These are phyloP conservation scores for Podaxis sp. DNA, from an alignment of 768 basidiomycete genomes.

Conservation along the genomic window DNA sequence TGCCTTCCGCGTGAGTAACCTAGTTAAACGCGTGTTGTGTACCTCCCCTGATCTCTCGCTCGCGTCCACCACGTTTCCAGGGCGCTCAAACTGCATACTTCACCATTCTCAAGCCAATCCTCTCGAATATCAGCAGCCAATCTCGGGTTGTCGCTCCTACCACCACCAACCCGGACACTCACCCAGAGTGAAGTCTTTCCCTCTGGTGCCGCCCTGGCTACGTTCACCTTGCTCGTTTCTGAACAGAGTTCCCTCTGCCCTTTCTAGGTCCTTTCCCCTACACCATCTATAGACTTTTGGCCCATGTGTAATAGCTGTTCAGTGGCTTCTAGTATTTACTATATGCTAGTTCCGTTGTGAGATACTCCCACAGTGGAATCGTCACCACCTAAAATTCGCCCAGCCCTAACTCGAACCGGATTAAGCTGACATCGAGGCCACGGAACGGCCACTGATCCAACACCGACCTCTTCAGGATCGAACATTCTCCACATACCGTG, in stretches of 20 bases:
- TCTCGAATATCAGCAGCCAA: constrained; percentile 55
- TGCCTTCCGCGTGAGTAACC: constrained; percentile 66
- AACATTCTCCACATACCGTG: too few species aligned
- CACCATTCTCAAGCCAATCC: constrained; percentile 73
- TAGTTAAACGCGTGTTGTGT: constrained; percentile 8
- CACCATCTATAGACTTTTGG: neutral
- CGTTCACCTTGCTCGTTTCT: neutral
- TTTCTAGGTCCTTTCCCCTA: neutral
- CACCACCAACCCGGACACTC: constrained; percentile 45
- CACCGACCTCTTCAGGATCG: too few species aligned
- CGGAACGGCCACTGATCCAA: too few species aligned
- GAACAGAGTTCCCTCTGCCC: neutral
- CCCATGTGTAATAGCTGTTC: neutral
- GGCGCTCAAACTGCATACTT: constrained; percentile 85
- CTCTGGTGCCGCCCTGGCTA: neutral
- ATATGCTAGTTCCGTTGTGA: neutral
- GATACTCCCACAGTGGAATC: neutral
- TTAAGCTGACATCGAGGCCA: neutral
- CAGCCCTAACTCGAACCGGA: neutral
- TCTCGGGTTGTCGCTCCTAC: constrained; percentile 41
- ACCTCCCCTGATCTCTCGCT: constrained; percentile 17
- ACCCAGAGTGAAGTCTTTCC: constrained; percentile 24
- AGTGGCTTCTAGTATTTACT: neutral
- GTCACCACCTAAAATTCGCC: neutral
- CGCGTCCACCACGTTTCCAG: constrained; percentile 31